Base-by-base conservation (phyloP, 495 filamentous ascomycete species). In the Neurospora sp. region DNA sequence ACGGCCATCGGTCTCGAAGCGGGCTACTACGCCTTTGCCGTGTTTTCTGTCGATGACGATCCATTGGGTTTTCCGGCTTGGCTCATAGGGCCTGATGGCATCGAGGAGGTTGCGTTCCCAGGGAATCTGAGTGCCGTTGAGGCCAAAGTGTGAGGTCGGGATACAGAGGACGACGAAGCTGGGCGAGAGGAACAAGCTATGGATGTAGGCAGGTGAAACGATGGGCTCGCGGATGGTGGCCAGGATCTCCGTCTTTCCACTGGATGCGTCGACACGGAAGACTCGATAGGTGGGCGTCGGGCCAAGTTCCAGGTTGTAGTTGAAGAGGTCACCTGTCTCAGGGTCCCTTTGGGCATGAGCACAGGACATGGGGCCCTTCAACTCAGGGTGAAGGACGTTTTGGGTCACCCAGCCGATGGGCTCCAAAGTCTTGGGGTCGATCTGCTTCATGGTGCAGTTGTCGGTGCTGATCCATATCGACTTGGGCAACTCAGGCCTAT, bases 261-360 rank as follows among this genome's bases (percentile, higher is more conserved):
- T 91, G 0, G 85, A 76, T 0, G 86, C 86, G 8, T 83, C 89
- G 16, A 89, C 86, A 5, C 81, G 77, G 78, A 94, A 94, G 38
- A 94, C 77, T 3, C 90, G 88, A 74, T 94, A 96, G 0, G 74
- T 71, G 3, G 83, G 40, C 18, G 42, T 37, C 9, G 72, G 76
- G 38, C 81, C 82, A 53, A 82, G 39, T 0, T 85, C 87, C 41
- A 93, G 86, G 77, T 94, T 94, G 82, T 86, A 93, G 77, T 94
- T 94, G 82, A 86, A 93, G n/a, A 92, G 77, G 73, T 94, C 91
- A 2, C 93, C 92, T 0, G 90, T 94, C 0, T 83, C 75, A 0
- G 91, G 92, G 74, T 94, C 91, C 0, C 84, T 83, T n/a, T 89
- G 87, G 7, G 91, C 87, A 77, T 94, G 93, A 3, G 92, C 85